Evolutionary conservation across 805 yeast genomes (phyloP).

Genomic region (Saturnispora galanensis): DNA sequence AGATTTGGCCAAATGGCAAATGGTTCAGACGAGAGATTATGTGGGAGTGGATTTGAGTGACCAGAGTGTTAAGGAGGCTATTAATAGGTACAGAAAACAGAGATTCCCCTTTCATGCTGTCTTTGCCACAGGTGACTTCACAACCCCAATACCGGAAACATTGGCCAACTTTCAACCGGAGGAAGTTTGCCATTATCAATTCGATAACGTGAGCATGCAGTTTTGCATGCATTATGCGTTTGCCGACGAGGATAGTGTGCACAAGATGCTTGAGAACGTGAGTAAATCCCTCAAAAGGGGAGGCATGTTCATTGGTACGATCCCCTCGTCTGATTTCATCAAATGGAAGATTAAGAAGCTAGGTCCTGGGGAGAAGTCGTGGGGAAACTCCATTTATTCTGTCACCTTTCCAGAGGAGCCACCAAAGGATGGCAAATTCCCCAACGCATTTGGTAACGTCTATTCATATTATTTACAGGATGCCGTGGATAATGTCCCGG

Average conservation of each 20-base stretch:
- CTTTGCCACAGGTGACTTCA: conserved; percentile 88
- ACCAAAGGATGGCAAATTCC: conserved; percentile 65
- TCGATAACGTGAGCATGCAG: conserved; percentile 83
- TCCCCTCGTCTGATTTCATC: conserved; percentile 84
- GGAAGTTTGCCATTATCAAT: conserved; percentile 51
- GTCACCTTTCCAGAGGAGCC: conserved; percentile 74
- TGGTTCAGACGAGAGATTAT: conserved; percentile 61
- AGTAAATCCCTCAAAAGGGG: conserved; percentile 68
- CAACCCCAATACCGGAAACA: conserved; percentile 55
- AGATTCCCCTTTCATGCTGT: conserved; percentile 40
- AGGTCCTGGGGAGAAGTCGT: conserved; percentile 42
- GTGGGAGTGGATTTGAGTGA: conserved; percentile 91
- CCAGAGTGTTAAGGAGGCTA: conserved; percentile 78
- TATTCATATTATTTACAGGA: conserved; percentile 78
- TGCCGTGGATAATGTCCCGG: conserved; percentile 95
- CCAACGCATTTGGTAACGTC: conserved; percentile 71
- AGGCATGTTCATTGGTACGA: conserved; percentile 87
- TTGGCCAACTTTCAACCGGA: conserved; percentile 55
- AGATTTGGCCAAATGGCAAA: conserved; percentile 82
- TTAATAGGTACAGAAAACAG: conserved; percentile 54
- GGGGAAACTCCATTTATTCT: conserved; percentile 80
- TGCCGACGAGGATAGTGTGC: conserved; percentile 71
- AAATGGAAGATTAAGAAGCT: conserved; percentile 52
- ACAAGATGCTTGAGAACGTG: conserved; percentile 64
- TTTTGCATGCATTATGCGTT: conserved; percentile 94